These are phyloP conservation scores for Apiospora marii DNA, from an alignment of 2,329 filamentous ascomycete species.

Conservation along the genomic window DNA sequence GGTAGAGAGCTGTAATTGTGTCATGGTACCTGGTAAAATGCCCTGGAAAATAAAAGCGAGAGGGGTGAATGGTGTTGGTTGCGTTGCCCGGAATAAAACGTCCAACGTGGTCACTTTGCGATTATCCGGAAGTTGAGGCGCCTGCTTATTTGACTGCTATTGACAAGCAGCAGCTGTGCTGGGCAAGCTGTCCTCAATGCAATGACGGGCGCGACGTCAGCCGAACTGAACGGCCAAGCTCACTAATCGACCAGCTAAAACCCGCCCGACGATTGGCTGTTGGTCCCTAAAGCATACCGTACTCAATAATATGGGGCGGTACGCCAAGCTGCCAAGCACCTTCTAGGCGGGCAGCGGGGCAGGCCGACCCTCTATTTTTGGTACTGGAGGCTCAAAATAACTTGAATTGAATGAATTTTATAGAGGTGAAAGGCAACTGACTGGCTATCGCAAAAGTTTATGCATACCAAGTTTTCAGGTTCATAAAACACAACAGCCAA, in stretches of 20 bases:
- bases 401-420: not conserved
- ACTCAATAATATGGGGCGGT: not conserved
- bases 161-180: slow-evolving; percentile 17
- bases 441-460: not conserved
- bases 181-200: slow-evolving; percentile 29
- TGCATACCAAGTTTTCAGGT: not conserved
- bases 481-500: not conserved
- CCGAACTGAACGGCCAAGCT: slow-evolving; percentile 6
- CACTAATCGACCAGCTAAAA: not conserved
- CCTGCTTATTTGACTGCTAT: not conserved
- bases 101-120: slow-evolving; percentile 18
- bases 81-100: slow-evolving; percentile 2
- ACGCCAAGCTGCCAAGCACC: not conserved
- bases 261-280: not conserved
- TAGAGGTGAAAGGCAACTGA: not conserved
- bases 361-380: slow-evolving; percentile 16
- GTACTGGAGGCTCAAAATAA: not conserved
- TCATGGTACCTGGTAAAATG: slow-evolving; percentile 40
- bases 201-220: slow-evolving; percentile 19
- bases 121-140: slow-evolving; percentile 11
- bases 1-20: slow-evolving; percentile 35
- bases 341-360: slow-evolving; percentile 9
- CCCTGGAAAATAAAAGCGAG: not conserved
- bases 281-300: not conserved
- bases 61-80: not conserved